Base-by-base conservation (phyloP, 1,284 basidiomycete genomes). In the Microbotryum silenes-acaulis region DNA sequence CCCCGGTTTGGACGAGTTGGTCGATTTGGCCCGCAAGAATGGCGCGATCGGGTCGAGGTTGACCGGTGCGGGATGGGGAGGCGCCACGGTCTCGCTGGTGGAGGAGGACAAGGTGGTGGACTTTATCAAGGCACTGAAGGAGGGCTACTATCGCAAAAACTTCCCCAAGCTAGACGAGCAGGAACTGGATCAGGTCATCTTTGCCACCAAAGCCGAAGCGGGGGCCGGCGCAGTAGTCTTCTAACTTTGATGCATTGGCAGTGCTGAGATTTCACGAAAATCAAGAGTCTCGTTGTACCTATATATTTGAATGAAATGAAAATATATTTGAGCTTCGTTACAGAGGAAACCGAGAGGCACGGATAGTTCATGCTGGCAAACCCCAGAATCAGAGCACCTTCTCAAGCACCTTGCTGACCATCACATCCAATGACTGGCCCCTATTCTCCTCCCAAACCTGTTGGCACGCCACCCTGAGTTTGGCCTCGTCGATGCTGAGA, bases 51-150 rank as follows among this genome's bases (percentile, higher is more conserved):
- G 89, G 2, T 85, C 84, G 69, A 80, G 88, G 42, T 75, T 89
- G 23, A 89, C 88, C 37, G 87, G 87, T 49, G 90, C 90, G 0
- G 90, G 90, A 2, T 94, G 89, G 89, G 91, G 91, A 55, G 91
- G 91, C 14, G 91, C 88, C 69, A 87, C 87, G 0, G 86, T 93
- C 25, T 89, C 87, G 42, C 80, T 93, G 21, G 85, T 93, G 4
- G 80, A 82, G 8, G 85, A 87, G 68, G 75, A 78, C n/a, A 72
- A 81, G 45, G 86, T 89, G 4, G 79, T 81, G 0, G 66, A 72
- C n/a, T 91, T 93, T 72, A 84, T 91, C 54, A 72, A 77, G 63
- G 78, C 79, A 63, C 77, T 92, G 27, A 82, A 79, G 72, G 76
- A 77, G 23, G 75, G 76, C 20, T 92, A 89, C 72, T 73, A 73